These are phyloP conservation scores for Aristolochia californica DNA, from an alignment of 164 flowering plant species.

Conservation along the genomic window DNA sequence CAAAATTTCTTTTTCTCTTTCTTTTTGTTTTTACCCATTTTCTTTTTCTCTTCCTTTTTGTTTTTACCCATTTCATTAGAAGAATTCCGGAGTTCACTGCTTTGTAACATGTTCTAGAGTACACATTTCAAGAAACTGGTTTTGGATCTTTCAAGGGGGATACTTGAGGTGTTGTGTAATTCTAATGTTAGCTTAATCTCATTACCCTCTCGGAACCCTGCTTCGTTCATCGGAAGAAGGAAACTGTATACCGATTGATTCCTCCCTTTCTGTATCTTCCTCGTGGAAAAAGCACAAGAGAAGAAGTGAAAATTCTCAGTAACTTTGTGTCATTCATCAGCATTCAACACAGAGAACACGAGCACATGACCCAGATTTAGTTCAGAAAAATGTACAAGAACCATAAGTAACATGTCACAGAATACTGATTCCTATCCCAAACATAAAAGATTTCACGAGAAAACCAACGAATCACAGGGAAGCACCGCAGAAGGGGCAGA, in stretches of 20 bases:
- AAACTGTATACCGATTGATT: no score
- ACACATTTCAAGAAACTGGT: background rate
- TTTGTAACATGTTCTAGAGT: background rate
- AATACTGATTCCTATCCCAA: no score
- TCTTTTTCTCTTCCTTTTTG: background rate
- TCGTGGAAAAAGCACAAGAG: no score
- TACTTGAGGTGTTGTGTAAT: background rate
- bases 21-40: background rate
- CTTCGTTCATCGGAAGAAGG: no score
- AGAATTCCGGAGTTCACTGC: background rate
- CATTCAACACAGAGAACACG: no score
- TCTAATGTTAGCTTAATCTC: background rate
- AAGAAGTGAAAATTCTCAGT: no score
- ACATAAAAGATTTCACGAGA: no score
- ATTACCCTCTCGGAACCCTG: background rate
- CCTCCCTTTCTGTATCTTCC: no score
- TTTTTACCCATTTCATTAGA: background rate
- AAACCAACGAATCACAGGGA: conserved; percentile 23
- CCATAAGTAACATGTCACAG: no score
- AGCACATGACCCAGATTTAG: no score
- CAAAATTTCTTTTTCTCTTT: background rate
- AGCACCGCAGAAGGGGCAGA: conserved; percentile 90
- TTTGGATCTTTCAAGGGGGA: background rate
- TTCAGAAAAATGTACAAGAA: no score
- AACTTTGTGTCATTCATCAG: no score